Base-by-base conservation (phyloP, 148 eudicot species). In the Rhododendron mucronatum region DNA sequence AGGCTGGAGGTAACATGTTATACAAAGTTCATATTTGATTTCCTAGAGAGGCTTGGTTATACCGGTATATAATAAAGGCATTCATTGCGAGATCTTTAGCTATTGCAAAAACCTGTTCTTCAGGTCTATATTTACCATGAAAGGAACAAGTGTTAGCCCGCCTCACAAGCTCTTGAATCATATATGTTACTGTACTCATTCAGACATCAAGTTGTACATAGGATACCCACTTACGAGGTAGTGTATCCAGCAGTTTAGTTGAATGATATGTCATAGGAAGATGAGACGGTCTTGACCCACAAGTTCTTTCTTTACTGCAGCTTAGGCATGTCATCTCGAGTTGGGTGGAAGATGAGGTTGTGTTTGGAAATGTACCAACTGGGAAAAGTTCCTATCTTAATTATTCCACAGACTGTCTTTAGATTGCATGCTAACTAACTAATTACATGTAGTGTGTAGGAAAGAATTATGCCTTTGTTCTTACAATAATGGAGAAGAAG, bases 1-100 rank as follows among this genome's bases (percentile, higher is more conserved):
- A 94, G 88, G 99, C 99, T 61, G 99, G 99, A 87, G 94, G 94
- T 92, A 91, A 79, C 13, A 7, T 26, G 30, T 82, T 14, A 18
- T 16, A 59, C 10, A 48, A 82, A 65, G 45, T 47, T 84, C 71
- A 23, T 71, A 12, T 84, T 83, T 65, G 16, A 67, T 78, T 28
- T 39, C 7, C 69, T 50, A 39, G 3, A 28, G 74, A 39, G 75
- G 41, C 23, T 83, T 23, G 74, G 7, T 50, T 51, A 15, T 61
- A 18, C 16, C 41, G 20, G 30, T 12, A 0, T 45, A 41, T 57
- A 3, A 21, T 45, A 26, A 3, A n/a, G 37, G 75, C 37, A 12
- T 28, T 41, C 75, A 28, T 12, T 69, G 16, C 18, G 16, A 69
- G 28, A 69, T 69, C 37, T 69, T 12, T 69, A 69, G 6, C 37